These are phyloP conservation scores for Boletus insuetus DNA, from an alignment of 768 basidiomycete genomes.

Conservation along the genomic window DNA sequence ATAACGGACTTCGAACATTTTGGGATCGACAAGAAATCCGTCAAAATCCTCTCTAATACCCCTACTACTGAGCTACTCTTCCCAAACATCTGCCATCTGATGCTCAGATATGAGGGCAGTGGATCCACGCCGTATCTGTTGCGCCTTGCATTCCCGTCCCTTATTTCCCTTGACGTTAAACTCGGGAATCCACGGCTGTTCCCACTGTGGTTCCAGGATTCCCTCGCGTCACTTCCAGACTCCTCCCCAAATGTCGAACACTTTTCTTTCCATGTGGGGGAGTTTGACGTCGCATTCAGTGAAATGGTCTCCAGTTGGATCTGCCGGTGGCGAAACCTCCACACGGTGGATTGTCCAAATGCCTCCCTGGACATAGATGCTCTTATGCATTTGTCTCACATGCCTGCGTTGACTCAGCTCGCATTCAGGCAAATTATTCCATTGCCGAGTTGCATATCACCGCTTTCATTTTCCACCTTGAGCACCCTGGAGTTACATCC, in stretches of 20 bases:
- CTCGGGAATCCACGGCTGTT: background rate
- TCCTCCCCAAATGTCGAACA: background rate
- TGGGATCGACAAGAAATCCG: no score
- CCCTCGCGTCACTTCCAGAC: background rate
- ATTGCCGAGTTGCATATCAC: background rate
- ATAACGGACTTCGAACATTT: no score
- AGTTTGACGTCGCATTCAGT: background rate
- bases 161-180: background rate
- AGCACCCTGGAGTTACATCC: background rate
- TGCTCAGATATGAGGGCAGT: no score
- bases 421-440: background rate
- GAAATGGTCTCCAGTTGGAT: background rate
- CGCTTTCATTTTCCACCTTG: background rate
- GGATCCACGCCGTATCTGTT: background rate
- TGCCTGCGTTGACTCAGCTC: background rate
- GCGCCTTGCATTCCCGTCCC: background rate
- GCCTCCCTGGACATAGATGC: background rate
- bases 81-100: no score
- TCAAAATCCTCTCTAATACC: no score
- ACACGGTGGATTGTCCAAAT: background rate
- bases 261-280: background rate
- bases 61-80: no score
- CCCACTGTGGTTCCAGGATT: background rate
- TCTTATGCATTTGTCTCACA: background rate
- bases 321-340: background rate